Base-by-base conservation (phyloP, 805 yeast genomes). In the Wickerhamomyces strasburgensis region DNA sequence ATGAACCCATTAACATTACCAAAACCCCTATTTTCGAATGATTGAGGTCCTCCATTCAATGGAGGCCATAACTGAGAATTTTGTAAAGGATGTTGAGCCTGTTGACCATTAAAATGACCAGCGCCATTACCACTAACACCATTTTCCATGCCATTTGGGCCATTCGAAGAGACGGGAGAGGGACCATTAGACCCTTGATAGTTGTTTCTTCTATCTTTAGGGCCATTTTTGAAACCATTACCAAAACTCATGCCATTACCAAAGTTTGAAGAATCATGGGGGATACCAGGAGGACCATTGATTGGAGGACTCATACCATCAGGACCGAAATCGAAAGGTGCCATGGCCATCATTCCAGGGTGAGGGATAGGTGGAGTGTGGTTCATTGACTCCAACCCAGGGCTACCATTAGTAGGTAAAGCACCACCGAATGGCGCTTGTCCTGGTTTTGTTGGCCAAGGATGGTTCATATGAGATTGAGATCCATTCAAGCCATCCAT, bases 271-370 rank as follows among this genome's bases (percentile, higher is more conserved):
- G 33, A 27, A 5, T 45, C 46, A 17, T 37, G 47, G 15, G 29
- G 46, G 47, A 3, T 30, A 21, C 39, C 16, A 19, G 34, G 19
- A 33, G 42, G 37, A 43, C 35, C n/a, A n/a, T n/a, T n/a, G n/a
- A 41, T 35, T 31, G 44, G 46, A 25, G 43, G 45, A n/a, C 42
- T 31, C 19, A 47, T 26, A n/a, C 49, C 51, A 34, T 48, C 55
- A 31, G 52, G 52, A 5, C 51, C 49, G 43, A 51, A 47, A 7
- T 49, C 56, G 27, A 51, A 49, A 14, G 57, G 54, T 18, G 48
- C 41, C 40, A 53, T 40, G 15, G 54, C 51, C 11, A 53, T 47
- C 54, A 50, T 50, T 3, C 54, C 50, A 14, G 44, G 54, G 10
- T 48, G 50, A 11, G 49, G 50, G 11, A 48, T 27, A 27, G 56